Evolutionary conservation across 306 rosid genomes (phyloP), one percentile per base, ranked within the genome.

Genomic region (Castanospermum australe): DNA sequence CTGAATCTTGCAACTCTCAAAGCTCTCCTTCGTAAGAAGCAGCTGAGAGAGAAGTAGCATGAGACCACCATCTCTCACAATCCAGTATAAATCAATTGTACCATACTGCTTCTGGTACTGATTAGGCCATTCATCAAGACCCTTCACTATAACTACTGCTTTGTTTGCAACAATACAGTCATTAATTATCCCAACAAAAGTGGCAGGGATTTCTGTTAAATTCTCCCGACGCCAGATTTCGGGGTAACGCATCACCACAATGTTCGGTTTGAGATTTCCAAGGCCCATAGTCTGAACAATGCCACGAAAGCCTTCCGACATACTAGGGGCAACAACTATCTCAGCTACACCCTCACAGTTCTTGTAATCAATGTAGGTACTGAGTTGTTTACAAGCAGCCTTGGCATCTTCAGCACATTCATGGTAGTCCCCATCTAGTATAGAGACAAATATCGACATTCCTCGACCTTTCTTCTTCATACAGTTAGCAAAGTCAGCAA

Each of bases 381-480:
- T 89, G 21, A 96, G 97, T 89, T 96, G 99, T 83, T 89, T 96
- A 83, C 97, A 91, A 70, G 99, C 97, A 69, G 86, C 32, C 84
- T 96, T 96, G 15, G 98, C 93, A 77, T 96, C 99, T 85, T 96
- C 99, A 21, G 94, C 99, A 60, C 92, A 79, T 78, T 96, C 99
- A 75, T 89, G 93, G 84, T 96, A 96, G 85, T 96, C 97, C 51
- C 99, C 99, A 42, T 96, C 99, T 21, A 96, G 76, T 77, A 96
- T 96, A 81, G 98, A 91, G 72, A 96, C 86, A 87, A 96, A 96
- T 54, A 96, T 84, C 60, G 99, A 93, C 99, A 96, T 91, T 89
- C 99, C 99, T 66, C 99, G 86, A 67, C 99, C 99, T 81, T 93
- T 96, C 90, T 96, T 96, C 90, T 93, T 96, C 98, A 96, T 88